Evolutionary conservation across 2,329 filamentous ascomycete genomes (phyloP), one percentile per base, ranked within the genome.

Genomic region (Sporothrix protearum): DNA sequence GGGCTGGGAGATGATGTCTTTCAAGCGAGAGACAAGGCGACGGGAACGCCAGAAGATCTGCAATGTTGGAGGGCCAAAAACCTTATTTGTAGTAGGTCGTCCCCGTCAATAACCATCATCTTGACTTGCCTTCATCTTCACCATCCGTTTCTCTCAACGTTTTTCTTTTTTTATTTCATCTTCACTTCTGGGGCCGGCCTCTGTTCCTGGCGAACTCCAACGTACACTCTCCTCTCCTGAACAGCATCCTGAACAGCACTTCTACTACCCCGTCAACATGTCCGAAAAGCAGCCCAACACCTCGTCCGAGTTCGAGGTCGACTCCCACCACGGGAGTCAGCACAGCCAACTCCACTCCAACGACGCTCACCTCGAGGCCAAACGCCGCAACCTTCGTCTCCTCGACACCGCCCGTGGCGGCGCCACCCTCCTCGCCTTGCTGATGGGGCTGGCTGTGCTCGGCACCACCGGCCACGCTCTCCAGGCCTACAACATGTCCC

Each of bases 391-490:
- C 49, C 76, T 85, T 68, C 79, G 79, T 68, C 74, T 82, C 33
- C 74, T 85, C 71, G 83, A 88, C 73, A 80, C 78, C 63, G 80
- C 81, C 63, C 82, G 84, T 16, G 75, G 85, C 3, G 84, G 80
- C 64, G 78, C 88, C 72, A 87, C 84, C 0, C 76, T 79, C 5
- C 77, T 90, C 42, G 83, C 84, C 36, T 80, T 89, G 22, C 80
- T 84, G 22, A 82, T 84, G 69, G 83, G 84, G 71, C 76, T 89
- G 74, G 83, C 82, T 22, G 82, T 87, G 68, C 79, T 90, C 8
- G 87, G 84, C 33, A 82, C 88, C 12, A 83, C 87, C 2, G 85
- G 82, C 74, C 82, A 89, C 76, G 82, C 85, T 6, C 79, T 89
- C 55, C 78, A 82, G 39, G 84, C 87, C 49, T 90, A 88, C 79